Evolutionary conservation across 495 filamentous ascomycete genomes (phyloP), one percentile per base, ranked within the genome.

Genomic region (Podospora tetraspora): DNA sequence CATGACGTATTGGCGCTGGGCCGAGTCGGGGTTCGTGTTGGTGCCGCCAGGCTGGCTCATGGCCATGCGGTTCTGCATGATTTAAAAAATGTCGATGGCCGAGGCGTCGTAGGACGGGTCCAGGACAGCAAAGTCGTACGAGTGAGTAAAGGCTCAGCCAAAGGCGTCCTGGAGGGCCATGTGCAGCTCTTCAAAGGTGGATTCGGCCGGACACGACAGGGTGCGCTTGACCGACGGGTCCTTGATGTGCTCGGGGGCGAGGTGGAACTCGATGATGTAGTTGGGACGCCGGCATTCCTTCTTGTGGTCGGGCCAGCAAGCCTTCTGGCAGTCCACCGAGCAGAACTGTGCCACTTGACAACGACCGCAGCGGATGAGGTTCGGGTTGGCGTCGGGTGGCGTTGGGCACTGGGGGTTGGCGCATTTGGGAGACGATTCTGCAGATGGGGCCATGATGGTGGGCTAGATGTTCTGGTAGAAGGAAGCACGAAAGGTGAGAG

Each of bases 161-260:
- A 81, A 81, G 19, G 74, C 75, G 32, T 72, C 63, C 63, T 77
- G 73, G 19, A 81, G 69, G 1, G 73, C 75, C 61, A 71, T 8
- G 66, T 80, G 74, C 29, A 81, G 73, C 9, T 67, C 59, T 37
- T 69, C 68, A 63, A 79, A 80, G 3, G 66, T 69, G 5, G 71
- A 66, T n/a, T 71, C 59, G 57, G 77, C 72, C 30, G 75, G 77
- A 67, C 76, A 77, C 12, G 77, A 81, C 21, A 81, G 71, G 24
- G 72, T 77, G n/a, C 77, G 75, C 25, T 59, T 68, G 37, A 80
- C 69, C 43, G 66, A 70, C 13, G 76, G 78, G 64, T 76, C 62
- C 9, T 12, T 57, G 66, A 76, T 78, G 19, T 66, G 22, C 11
- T 59, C 64, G 13, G 73, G 74, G 2, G 11, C 56, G 21, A 76